Evolutionary conservation across 345 rosid genomes (phyloP).

Genomic region (Bruguiera parviflora): DNA sequence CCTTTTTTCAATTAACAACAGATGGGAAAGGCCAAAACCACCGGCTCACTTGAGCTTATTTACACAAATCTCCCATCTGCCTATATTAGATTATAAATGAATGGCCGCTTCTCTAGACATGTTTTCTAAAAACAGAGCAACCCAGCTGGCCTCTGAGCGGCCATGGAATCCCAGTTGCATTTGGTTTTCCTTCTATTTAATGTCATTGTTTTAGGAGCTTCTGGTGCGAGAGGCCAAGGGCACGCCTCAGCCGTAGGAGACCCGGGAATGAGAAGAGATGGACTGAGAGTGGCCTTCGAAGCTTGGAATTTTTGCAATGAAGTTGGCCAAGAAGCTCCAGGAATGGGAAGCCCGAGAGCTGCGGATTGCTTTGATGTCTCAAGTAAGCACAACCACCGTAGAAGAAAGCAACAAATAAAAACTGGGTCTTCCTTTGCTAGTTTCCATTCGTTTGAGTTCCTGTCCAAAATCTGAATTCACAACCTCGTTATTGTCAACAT

Average conservation of each 20-base stretch:
- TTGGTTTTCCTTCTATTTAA: slow-evolving; percentile 18
- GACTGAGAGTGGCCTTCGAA: slow-evolving; percentile 34
- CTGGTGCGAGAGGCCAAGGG: slow-evolving; percentile 3
- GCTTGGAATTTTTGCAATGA: slow-evolving; percentile 39
- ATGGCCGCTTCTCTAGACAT: not conserved
- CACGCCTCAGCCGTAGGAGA: slow-evolving; percentile 45
- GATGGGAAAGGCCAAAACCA: not conserved
- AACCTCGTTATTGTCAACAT: not conserved
- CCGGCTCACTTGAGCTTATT: not conserved
- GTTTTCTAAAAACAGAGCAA: slow-evolving; percentile 6
- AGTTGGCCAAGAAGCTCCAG: slow-evolving; percentile 27
- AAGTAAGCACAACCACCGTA: slow-evolving; percentile 18
- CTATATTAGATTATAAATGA: not conserved
- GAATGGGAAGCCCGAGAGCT: slow-evolving; percentile 33
- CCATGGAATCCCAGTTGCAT: slow-evolving; percentile 22
- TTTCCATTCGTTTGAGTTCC: not conserved
- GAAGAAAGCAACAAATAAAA: slow-evolving; percentile 1
- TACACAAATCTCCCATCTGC: not conserved
- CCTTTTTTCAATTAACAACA: not conserved
- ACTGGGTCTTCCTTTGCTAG: slow-evolving; percentile 2
- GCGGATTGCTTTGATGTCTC: slow-evolving; percentile 37
- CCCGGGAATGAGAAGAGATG: slow-evolving; percentile 33
- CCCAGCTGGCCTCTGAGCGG: not conserved
- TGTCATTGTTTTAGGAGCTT: slow-evolving; percentile 27
- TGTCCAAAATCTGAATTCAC: not conserved